Percentiles rank a stretch among this genome's conserved stretches.
phyloP scores from a whole-genome alignment of 2,329 filamentous ascomycete species.

The Arthroderma sp. region DNA sequence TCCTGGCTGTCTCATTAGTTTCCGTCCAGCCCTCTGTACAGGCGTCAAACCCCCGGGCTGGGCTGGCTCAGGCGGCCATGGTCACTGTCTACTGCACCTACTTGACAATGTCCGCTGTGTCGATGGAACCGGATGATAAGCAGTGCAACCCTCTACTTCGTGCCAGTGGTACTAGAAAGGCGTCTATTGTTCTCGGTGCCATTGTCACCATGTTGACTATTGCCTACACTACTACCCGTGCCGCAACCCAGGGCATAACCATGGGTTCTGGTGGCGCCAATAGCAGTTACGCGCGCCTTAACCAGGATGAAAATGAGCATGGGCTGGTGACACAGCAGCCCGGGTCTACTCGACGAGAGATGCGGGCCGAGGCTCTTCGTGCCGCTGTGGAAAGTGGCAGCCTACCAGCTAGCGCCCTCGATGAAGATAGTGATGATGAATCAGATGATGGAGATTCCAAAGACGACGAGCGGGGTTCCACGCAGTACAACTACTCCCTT shows the following conservation, averaged over 20 bases:
- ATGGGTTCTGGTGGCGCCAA: conserved; percentile 38
- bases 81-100: conserved; percentile 98
- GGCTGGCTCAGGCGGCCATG: conserved; percentile 93
- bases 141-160: conserved; percentile 83
- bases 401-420: conserved; percentile 75
- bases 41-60: conserved; percentile 82
- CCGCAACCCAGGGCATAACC: conserved; percentile 69
- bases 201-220: conserved; percentile 94
- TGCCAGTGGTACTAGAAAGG: conserved; percentile 75
- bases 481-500: conserved; percentile 90
- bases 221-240: conserved; percentile 92
- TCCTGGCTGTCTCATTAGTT: conserved; percentile 65
- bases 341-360: conserved; percentile 58
- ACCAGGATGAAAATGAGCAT: conserved; percentile 64
- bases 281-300: conserved; percentile 43
- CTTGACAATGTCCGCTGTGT: conserved; percentile 92
- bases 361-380: conserved; percentile 83
- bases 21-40: conserved; percentile 86
- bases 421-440: conserved; percentile 52
- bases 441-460: conserved; percentile 47
- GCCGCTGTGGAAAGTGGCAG: conserved; percentile 82
- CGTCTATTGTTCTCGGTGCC: conserved; percentile 81
- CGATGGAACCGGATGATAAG: conserved; percentile 93
- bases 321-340: conserved; percentile 81
- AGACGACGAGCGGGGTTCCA: conserved; percentile 78